A percentile compares a stretch with the other conserved stretches of the same genome.
Conservation (phyloP, 768 basidiomycete genomes). For the Tephrocybe rancida region DNA sequence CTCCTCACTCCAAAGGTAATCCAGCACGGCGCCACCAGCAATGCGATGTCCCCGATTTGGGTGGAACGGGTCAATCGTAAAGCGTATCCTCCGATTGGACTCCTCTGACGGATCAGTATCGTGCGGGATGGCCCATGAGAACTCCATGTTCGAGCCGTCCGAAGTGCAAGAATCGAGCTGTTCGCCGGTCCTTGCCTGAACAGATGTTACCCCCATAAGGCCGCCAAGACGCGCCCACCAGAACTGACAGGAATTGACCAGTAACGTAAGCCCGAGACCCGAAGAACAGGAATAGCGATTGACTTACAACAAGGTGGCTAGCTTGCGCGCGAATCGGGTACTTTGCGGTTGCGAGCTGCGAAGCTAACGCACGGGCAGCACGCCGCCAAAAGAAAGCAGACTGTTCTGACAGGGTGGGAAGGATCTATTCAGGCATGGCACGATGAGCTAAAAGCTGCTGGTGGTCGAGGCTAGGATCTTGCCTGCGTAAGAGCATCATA, state of each 20-base stretch:
- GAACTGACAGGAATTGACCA: not conserved
- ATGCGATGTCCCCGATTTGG: constrained; percentile 16
- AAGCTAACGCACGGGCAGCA: constrained; percentile 12
- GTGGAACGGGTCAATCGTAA: constrained; percentile 19
- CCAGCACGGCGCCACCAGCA: constrained; percentile 17
- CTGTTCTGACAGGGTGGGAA: constrained; percentile 15
- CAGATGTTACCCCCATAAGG: constrained; percentile 14
- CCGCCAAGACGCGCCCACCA: constrained; percentile 22
- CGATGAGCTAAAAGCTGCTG: not conserved
- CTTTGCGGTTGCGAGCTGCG: constrained; percentile 17
- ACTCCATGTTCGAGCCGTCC: constrained; percentile 19
- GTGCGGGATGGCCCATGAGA: constrained; percentile 18
- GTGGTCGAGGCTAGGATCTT: not conserved
- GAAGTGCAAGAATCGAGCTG: constrained; percentile 16
- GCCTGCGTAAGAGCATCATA: constrained; percentile 15
- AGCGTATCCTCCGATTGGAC: constrained; percentile 15
- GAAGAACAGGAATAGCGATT: not conserved
- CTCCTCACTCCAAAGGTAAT: constrained; percentile 13
- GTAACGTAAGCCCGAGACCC: not conserved
- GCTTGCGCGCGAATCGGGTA: constrained; percentile 18
- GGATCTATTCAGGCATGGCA: constrained; percentile 1
- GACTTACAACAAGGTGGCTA: constrained; percentile 14
- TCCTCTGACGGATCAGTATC: constrained; percentile 16
- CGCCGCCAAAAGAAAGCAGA: constrained; percentile 17
- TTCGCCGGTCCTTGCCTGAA: constrained; percentile 12